A percentile compares a stretch with the other conserved stretches of the same genome.
phyloP scores from a whole-genome alignment of 768 basidiomycete genomes.

The Leccinum incarnatum region DNA sequence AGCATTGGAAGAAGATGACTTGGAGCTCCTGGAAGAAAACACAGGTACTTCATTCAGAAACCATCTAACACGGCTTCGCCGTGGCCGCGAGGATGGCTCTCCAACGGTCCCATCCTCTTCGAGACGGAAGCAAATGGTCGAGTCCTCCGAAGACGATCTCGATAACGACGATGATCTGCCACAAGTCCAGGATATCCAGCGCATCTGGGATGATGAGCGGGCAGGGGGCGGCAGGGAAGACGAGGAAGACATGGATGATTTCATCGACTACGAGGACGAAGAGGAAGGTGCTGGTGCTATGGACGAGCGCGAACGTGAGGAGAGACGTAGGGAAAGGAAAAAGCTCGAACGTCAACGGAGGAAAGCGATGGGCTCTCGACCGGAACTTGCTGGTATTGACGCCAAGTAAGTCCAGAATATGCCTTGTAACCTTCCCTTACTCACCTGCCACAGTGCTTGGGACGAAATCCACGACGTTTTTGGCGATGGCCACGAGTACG shows the following conservation, averaged over 20 bases:
- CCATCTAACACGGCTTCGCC: conserved; percentile 71
- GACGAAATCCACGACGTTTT: conserved; percentile 52
- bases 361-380: conserved; percentile 60
- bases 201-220: conserved; percentile 77
- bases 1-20: conserved; percentile 79
- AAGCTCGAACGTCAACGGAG: conserved; percentile 63
- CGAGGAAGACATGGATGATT: conserved; percentile 68
- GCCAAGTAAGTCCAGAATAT: conserved; percentile 57
- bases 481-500: conserved; percentile 86
- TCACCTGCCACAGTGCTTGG: conserved; percentile 67
- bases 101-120: conserved; percentile 62
- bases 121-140: conserved; percentile 55
- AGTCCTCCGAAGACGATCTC: conserved; percentile 78
- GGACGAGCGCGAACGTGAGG: conserved; percentile 76
- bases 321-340: conserved; percentile 63
- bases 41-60: conserved; percentile 78
- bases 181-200: conserved; percentile 58
- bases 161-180: conserved; percentile 51
- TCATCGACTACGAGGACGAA: conserved; percentile 76
- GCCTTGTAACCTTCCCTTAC: conserved; percentile 6
- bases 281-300: conserved; percentile 78
- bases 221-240: conserved; percentile 45
- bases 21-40: conserved; percentile 83
- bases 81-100: conserved; percentile 70
- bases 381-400: conserved; percentile 77